These are phyloP conservation scores for Hsuehochloa calcarea DNA, from an alignment of 176 grass and related monocot genomes.

Conservation along the genomic window DNA sequence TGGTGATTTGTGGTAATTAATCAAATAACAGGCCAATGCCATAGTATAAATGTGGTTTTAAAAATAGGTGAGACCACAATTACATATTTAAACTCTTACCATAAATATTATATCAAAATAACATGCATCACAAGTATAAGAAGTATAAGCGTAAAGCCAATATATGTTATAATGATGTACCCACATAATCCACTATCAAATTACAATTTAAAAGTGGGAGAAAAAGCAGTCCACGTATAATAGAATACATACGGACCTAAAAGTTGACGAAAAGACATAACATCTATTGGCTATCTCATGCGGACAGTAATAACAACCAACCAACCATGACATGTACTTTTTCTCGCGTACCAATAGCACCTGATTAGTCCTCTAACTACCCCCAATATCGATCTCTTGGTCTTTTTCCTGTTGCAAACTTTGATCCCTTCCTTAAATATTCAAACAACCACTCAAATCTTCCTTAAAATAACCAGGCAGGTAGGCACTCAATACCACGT, in stretches of 20 bases:
- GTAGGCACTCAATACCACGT: rapidly evolving
- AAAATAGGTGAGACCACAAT: not conserved
- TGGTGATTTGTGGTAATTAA: not conserved
- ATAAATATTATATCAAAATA: not conserved
- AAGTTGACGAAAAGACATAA: not conserved
- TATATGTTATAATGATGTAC: not conserved
- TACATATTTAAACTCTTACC: not conserved
- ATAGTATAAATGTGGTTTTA: not conserved
- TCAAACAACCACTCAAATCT: rapidly evolving
- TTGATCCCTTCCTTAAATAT: not conserved
- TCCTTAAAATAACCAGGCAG: not conserved
- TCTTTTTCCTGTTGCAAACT: not conserved
- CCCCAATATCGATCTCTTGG: not conserved
- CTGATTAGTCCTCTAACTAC: not conserved
- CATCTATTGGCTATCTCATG: not conserved
- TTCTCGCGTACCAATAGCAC: not conserved
- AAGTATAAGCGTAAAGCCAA: rapidly evolving
- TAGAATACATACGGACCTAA: not conserved
- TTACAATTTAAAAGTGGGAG: not conserved
- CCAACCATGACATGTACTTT: not conserved
- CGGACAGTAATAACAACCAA: rapidly evolving
- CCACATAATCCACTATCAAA: rapidly evolving
- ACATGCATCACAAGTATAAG: not conserved
- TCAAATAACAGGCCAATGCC: not conserved
- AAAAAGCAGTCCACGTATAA: too few species aligned